Evolutionary conservation across 2,329 filamentous ascomycete genomes (phyloP), one percentile per base, ranked within the genome.

Genomic region (Exophiala spinifera): DNA sequence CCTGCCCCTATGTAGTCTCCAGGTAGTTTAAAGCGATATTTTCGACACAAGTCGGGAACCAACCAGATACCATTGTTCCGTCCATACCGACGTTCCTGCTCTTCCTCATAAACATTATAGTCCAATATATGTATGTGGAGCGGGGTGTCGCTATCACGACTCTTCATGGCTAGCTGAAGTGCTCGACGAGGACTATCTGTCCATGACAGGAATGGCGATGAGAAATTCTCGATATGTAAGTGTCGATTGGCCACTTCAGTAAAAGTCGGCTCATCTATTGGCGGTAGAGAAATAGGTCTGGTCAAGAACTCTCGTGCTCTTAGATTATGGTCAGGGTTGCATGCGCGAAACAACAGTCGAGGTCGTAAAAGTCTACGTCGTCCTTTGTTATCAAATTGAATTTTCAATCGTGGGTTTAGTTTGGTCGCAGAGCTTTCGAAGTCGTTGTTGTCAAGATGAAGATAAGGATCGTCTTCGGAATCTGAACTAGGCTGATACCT

Each of bases 41-140:
- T 2, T 28, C n/a, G 13, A 40, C n/a, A 31, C 51, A 57, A 13
- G 3, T 21, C n/a, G 3, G 54, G 54, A 2, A 61, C 60, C 14
- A 60, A 47, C 50, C 52, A 57, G 10, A 45, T 31, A 13, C 46
- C 28, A 34, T 17, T 19, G 15, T 25, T 19, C 20, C 25, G 20
- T 7, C 56, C 54, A 23, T 44, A 49, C 25, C 28, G 33, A 8
- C 13, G 28, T n/a, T 49, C 19, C 2, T 52, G 28, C 3, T 57
- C 49, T n/a, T 51, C 46, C 45, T 59, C 55, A 10, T 57, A 15
- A 7, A 55, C 52, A 20, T 57, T 59, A 14, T 56, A 54, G 40
- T 57, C 49, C 7, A 59, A 5, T 11, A 60, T 45, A 1, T 52
- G 49, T 2, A 61, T 20, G 4, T 25, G 46, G 3, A 33, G 45